Base-by-base conservation (phyloP, 2,329 filamentous ascomycete species). In the Penicillium sp. region DNA sequence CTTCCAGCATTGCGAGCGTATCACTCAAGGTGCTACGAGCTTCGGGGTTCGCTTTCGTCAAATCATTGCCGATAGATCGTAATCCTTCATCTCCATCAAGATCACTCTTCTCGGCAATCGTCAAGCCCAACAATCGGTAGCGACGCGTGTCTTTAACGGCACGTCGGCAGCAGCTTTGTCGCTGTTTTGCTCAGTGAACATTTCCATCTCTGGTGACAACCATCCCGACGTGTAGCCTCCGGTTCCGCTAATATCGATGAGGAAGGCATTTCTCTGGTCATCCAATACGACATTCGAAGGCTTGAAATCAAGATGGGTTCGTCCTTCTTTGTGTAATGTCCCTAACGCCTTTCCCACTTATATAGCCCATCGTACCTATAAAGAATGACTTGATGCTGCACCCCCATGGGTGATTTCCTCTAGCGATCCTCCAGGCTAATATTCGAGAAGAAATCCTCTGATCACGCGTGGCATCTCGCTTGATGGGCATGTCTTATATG, bases 171-270 rank as follows among this genome's bases (percentile, higher is more conserved):
- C 13, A 17, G 32, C 17, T n/a, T 34, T 34, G 4, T 34, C 32
- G 32, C 13, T 4, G 32, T 34, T 34, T 34, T 34, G 13, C 17
- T 34, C 32, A 5, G 17, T 34, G 32, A 17, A 34, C 32, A 34
- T n/a, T 34, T 47, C 33, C 37, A 61, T 61, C 42, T 61, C 56
- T 9, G 54, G 54, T 20, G 56, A 47, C n/a, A 50, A 47, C 58
- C 54, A 59, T 48, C 49, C 56, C 32, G 13, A 34, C 17, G 32
- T 34, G 32, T 34, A 34, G 17, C n/a, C 15, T 34, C 32, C 32
- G 39, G 48, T 53, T 3, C 58, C 58, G 23, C 60, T 56, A 13
- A 61, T 52, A 54, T 62, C 56, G 41, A 60, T 61, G 13, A 63
- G 55, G 9, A 61, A 32, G 8, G 59, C 58, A 52, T 61, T 53